Evolutionary conservation across 805 yeast species (phyloP).

Genomic region (Scheffersomyces ergatensis): DNA sequence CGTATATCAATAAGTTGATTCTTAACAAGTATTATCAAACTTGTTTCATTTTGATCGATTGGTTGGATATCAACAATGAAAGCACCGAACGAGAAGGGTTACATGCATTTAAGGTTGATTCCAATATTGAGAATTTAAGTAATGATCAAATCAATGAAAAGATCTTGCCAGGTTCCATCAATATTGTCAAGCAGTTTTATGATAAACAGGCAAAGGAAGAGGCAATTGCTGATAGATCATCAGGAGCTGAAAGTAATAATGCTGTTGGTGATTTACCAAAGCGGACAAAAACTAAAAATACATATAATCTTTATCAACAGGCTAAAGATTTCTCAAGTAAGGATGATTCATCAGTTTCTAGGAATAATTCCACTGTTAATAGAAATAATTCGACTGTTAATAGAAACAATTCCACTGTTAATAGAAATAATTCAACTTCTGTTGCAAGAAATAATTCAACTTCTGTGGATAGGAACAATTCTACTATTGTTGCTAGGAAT

Average conservation of each 20-base stretch:
- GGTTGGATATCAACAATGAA: conserved; percentile 23
- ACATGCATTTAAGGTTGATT: conserved; percentile 26
- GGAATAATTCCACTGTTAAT: too few relatives aligned
- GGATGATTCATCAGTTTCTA: too few relatives aligned
- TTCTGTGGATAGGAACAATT: not conserved
- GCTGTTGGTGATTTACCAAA: conserved; percentile 10
- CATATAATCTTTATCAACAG: conserved; percentile 33
- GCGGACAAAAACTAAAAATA: conserved; percentile 25
- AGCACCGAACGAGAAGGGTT: conserved; percentile 16
- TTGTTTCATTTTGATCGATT: conserved; percentile 22
- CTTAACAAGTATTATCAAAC: conserved; percentile 22
- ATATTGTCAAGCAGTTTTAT: conserved; percentile 19
- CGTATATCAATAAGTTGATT: conserved; percentile 23
- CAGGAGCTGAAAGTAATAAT: not conserved
- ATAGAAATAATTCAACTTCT: not conserved
- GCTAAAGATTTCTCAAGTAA: conserved; percentile 2
- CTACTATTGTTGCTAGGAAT: not conserved
- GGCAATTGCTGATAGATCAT: too few relatives aligned
- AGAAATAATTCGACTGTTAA: not conserved
- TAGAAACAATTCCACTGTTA: not conserved
- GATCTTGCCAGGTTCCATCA: conserved; percentile 18
- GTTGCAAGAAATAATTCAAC: not conserved
- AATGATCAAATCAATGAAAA: conserved; percentile 18
- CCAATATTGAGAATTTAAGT: conserved; percentile 7
- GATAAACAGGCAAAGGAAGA: conserved; percentile 1